These are phyloP conservation scores for Gossypium australe DNA, from an alignment of 345 rosid species.

Conservation along the genomic window DNA sequence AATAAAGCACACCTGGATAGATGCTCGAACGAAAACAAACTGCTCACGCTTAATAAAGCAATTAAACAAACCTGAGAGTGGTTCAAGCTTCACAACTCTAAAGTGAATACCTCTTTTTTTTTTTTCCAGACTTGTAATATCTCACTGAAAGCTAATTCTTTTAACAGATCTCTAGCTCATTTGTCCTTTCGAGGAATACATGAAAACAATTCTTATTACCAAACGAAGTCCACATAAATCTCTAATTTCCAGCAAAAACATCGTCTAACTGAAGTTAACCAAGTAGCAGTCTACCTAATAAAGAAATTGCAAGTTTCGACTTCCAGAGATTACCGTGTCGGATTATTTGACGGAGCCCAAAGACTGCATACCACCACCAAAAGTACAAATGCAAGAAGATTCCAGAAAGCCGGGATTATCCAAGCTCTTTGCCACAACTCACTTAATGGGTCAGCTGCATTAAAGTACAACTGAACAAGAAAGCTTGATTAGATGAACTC, in stretches of 20 bases:
- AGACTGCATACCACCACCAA: conserved; percentile 41
- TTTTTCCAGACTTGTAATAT: neutral
- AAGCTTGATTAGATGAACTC: conserved; percentile 6
- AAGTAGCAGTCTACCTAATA: neutral
- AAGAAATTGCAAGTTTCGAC: neutral
- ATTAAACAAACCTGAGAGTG: neutral
- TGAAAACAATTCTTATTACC: neutral
- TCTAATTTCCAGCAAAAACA: neutral
- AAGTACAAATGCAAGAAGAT: conserved; percentile 38
- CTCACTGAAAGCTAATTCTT: neutral
- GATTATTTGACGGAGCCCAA: conserved; percentile 43
- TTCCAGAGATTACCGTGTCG: conserved; percentile 31
- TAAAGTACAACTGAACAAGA: conserved; percentile 37
- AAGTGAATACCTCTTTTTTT: neutral
- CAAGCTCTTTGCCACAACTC: conserved; percentile 46
- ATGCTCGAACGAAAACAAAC: neutral
- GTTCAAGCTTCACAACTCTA: neutral
- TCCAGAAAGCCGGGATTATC: conserved; percentile 55
- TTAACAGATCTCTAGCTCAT: neutral
- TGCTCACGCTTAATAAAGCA: neutral
- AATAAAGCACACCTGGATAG: neutral
- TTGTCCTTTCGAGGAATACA: neutral
- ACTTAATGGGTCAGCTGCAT: conserved; percentile 48
- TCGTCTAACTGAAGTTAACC: neutral
- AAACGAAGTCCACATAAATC: neutral